Evolutionary conservation across 2,329 filamentous ascomycete species (phyloP).

Genomic region (Ceratocystis cacaofunesta): DNA sequence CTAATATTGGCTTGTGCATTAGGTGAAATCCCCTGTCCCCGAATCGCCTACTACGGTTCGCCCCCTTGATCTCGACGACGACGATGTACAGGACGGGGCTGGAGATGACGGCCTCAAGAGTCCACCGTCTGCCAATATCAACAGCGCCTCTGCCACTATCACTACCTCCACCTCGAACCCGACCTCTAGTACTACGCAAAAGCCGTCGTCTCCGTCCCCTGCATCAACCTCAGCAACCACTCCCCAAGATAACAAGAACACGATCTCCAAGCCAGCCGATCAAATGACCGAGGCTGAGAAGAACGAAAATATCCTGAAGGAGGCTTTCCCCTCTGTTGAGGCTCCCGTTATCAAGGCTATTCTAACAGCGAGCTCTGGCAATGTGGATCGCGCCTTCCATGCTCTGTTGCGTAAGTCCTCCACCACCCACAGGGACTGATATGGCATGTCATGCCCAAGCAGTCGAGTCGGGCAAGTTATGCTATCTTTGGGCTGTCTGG

Average conservation of each 20-base stretch:
- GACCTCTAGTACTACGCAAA: conserved; percentile 21
- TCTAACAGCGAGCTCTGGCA: conserved; percentile 67
- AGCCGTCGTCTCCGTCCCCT: conserved; percentile 21
- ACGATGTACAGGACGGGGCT: conserved; percentile 47
- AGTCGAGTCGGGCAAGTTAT: no score
- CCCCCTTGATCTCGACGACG: conserved; percentile 55
- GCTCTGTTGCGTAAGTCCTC: conserved; percentile 58
- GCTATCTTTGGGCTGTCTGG: no score
- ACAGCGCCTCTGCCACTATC: conserved; percentile 14
- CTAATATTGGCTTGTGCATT: conserved; percentile 8
- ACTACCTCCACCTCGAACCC: conserved; percentile 14
- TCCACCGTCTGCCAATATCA: conserved; percentile 13
- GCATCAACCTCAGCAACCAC: conserved; percentile 18
- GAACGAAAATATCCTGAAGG: conserved; percentile 74
- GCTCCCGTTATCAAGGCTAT: conserved; percentile 71
- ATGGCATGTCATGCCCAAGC: neutral
- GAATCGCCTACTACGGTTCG: conserved; percentile 52
- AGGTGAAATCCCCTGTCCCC: conserved; percentile 36
- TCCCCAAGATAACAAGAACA: conserved; percentile 24
- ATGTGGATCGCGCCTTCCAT: conserved; percentile 89
- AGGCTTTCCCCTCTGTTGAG: conserved; percentile 85
- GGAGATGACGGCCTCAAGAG: conserved; percentile 27
- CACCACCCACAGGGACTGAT: neutral
- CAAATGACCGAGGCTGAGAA: conserved; percentile 70
- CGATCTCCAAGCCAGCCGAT: conserved; percentile 72